phyloP scores from a whole-genome alignment of 225 moss, liverwort and hornwort genomes.

The Neckera pumila region DNA sequence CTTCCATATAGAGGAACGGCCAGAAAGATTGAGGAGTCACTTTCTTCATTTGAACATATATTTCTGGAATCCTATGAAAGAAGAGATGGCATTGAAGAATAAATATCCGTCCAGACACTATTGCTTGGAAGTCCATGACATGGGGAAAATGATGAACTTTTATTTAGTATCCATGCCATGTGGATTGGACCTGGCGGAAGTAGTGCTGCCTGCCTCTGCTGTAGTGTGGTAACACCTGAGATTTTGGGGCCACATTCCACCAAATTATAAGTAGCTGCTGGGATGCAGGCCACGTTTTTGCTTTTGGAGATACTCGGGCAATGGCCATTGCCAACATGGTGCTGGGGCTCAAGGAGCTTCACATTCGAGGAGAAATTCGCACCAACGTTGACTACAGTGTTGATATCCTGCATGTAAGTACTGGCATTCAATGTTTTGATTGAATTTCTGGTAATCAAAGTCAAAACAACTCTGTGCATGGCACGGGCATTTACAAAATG shows the following conservation, averaged over 20 bases:
- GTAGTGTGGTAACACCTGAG: neutral
- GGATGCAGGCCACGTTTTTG: constrained; percentile 82
- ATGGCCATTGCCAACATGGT: constrained; percentile 97
- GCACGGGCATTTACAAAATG: neutral
- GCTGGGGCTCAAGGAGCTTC: constrained; percentile 92
- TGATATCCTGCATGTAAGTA: constrained; percentile 81
- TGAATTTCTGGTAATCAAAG: neutral
- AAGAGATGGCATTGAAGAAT: neutral
- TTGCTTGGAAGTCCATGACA: neutral
- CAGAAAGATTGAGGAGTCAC: neutral
- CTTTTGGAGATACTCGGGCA: constrained; percentile 74
- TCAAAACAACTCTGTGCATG: neutral
- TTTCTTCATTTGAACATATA: neutral
- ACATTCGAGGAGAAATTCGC: constrained; percentile 89
- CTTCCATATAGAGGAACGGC: neutral
- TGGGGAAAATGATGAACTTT: neutral
- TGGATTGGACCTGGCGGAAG: neutral
- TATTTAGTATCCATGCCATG: neutral
- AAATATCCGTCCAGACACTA: neutral
- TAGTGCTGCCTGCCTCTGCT: neutral
- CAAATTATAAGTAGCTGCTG: neutral
- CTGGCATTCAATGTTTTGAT: neutral
- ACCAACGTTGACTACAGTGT: constrained; percentile 92
- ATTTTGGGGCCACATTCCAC: neutral
- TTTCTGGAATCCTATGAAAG: neutral